Base-by-base conservation (phyloP, 2,329 filamentous ascomycete species). In the Verticillium alfalfae region DNA sequence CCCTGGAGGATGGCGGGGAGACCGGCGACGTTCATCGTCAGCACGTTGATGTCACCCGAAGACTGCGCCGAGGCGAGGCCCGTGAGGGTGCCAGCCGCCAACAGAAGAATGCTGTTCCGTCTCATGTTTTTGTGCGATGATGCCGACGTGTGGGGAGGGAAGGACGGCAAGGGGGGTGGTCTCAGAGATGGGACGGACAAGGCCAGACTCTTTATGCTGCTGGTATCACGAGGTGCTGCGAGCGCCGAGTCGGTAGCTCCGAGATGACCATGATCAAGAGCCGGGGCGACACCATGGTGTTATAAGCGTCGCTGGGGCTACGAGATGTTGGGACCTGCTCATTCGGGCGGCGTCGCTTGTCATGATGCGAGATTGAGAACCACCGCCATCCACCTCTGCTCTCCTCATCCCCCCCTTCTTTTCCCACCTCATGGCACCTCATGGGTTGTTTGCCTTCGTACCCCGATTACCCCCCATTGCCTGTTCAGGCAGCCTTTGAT, bases 11-110 rank as follows among this genome's bases (percentile, higher is more conserved):
- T 72, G 2, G 73, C 70, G 1, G 86, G 86, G 2, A 88, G 77
- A 22, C 85, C 85, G 16, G 85, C 85, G 38, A 88, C 83, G 66
- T 88, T 88, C 74, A 84, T 83, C 26, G 81, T 76, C 31, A 87
- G 71, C 59, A 83, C 70, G 62, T 77, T 80, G 70, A 88, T 81
- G n/a, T 75, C 72, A 41, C 75, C 75, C 8, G 61, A 63, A 2
- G 63, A 57, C 64, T 65, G 64, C 10, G 57, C 56, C 16, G 49
- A 57, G 7, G 59, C 39, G 58, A 59, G 45, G 18, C 45, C 49
- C 15, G 55, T 56, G 41, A 59, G 58, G 16, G 63, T 52, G 55
- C 55, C 62, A 34, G 59, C 58, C 57, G 57, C 60, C 26, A 57
- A 60, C 22, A 64, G 39, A 55, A 64, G 10, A 34, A 52, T 10